phyloP scores from a whole-genome alignment of 1,139 yeast species.

The Yamadazyma membranifaciens region DNA sequence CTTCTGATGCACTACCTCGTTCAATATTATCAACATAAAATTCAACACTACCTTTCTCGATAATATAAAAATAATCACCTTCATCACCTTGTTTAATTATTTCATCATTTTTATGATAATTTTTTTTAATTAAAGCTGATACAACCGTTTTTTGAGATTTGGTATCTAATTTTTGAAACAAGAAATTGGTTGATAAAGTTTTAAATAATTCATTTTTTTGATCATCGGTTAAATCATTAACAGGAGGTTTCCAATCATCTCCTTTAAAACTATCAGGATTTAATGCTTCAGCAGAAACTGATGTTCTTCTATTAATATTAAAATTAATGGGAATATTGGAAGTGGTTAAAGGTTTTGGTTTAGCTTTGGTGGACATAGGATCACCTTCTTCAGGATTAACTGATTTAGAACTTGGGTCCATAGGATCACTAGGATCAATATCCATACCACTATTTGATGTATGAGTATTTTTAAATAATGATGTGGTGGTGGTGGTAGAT shows the following conservation, averaged over 20 bases:
- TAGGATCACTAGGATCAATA: conserved; percentile 1
- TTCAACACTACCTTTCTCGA: conserved; percentile 83
- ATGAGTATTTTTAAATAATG: neutral
- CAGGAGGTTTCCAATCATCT: conserved; percentile 74
- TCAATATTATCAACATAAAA: conserved; percentile 71
- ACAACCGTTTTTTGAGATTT: conserved; percentile 76
- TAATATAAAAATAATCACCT: conserved; percentile 90
- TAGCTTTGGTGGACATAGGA: conserved; percentile 12
- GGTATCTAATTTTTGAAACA: conserved; percentile 74
- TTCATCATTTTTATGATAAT: conserved; percentile 55
- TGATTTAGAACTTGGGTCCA: conserved; percentile 13
- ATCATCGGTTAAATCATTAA: conserved; percentile 58
- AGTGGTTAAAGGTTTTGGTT: conserved; percentile 20
- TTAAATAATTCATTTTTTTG: conserved; percentile 69
- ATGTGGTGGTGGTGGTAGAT: conserved; percentile 3
- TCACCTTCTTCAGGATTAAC: conserved; percentile 10
- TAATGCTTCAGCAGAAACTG: conserved; percentile 80
- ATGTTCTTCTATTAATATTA: conserved; percentile 81
- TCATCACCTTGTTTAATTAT: conserved; percentile 94
- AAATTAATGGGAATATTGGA: conserved; percentile 51
- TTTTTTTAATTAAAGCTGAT: conserved; percentile 75
- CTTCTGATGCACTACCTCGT: conserved; percentile 76
- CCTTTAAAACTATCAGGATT: conserved; percentile 55
- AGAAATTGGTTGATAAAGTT: conserved; percentile 75
- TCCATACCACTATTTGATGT: neutral